These are phyloP conservation scores for Ilex paraguariensis DNA, from an alignment of 305 asterid genomes.

Conservation along the genomic window DNA sequence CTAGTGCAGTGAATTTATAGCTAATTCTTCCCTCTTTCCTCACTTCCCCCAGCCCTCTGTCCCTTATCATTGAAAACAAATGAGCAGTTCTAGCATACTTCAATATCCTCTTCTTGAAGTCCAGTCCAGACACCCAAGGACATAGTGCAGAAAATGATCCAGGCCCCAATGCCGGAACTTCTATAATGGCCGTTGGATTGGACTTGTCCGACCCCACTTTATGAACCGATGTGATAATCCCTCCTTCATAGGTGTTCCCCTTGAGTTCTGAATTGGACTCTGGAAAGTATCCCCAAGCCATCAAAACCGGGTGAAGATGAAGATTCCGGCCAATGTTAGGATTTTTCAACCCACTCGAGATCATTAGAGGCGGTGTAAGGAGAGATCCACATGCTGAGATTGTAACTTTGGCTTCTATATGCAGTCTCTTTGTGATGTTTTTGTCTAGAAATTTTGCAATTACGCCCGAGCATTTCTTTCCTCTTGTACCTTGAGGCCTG, in stretches of 20 bases:
- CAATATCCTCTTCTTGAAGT: slow-evolving; percentile 34
- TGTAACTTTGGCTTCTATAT: slow-evolving; percentile 58
- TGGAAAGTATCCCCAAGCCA: slow-evolving; percentile 97
- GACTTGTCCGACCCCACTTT: slow-evolving; percentile 32
- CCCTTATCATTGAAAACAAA: slow-evolving; percentile 62
- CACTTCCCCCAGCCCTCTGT: slow-evolving; percentile 55
- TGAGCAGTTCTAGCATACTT: slow-evolving; percentile 71
- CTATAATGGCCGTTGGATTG: slow-evolving; percentile 45
- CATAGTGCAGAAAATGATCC: slow-evolving; percentile 55
- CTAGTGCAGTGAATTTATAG: slow-evolving; percentile 29
- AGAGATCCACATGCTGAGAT: slow-evolving; percentile 90
- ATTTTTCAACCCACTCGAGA: slow-evolving; percentile 68
- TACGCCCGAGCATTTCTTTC: slow-evolving; percentile 58
- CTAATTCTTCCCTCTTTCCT: slow-evolving; percentile 43
- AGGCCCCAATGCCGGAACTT: slow-evolving; percentile 61
- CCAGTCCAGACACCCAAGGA: slow-evolving; percentile 70
- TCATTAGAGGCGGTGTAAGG: slow-evolving; percentile 69
- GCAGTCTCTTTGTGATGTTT: slow-evolving; percentile 30
- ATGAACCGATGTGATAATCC: slow-evolving; percentile 75
- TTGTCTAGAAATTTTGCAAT: slow-evolving; percentile 30
- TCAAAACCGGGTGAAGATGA: slow-evolving; percentile 78
- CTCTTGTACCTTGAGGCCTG: slow-evolving; percentile 1
- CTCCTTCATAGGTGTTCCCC: slow-evolving; percentile 73
- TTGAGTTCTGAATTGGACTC: slow-evolving; percentile 27
- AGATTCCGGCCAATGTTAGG: slow-evolving; percentile 71